phyloP scores from a whole-genome alignment of 768 basidiomycete genomes.

The Rhodotorula sphaerocarpa region DNA sequence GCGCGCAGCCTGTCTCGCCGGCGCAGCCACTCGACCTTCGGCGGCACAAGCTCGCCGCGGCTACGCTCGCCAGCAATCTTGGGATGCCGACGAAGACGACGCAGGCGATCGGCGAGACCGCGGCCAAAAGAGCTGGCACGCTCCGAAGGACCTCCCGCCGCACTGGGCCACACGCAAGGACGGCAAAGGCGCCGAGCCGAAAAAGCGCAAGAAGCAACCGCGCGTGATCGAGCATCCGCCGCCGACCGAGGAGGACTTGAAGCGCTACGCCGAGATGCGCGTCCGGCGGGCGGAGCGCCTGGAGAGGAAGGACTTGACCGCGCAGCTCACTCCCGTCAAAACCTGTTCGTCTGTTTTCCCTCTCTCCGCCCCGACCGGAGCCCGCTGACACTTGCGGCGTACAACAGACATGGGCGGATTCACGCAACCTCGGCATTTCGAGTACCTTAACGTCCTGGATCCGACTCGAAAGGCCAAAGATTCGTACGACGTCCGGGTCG shows the following conservation, averaged over 20 bases:
- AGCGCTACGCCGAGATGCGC: neutral
- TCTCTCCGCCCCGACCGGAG: neutral
- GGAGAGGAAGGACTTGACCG: constrained; percentile 27
- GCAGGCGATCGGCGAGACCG: neutral
- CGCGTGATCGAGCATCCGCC: neutral
- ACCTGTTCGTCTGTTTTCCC: constrained; percentile 14
- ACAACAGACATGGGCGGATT: constrained; percentile 36
- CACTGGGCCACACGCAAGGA: too few species aligned
- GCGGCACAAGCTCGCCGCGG: neutral
- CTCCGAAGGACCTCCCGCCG: neutral
- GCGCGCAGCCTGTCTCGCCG: neutral
- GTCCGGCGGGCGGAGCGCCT: constrained; percentile 22
- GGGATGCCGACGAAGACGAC: neutral
- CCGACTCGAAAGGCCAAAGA: constrained; percentile 21
- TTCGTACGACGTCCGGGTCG: constrained; percentile 40
- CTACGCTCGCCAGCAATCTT: neutral
- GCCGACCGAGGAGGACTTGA: constrained; percentile 5
- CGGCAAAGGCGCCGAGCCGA: neutral
- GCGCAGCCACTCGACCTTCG: too few species aligned
- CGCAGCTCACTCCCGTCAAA: constrained; percentile 26
- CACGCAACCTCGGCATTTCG: constrained; percentile 28
- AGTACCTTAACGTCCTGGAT: constrained; percentile 22
- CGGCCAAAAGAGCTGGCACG: neutral
- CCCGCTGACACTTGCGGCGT: too few species aligned
- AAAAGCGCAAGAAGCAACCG: neutral